Evolutionary conservation across 768 basidiomycete species (phyloP), one percentile per base, ranked within the genome.

Genomic region (Lactifluus volemus): DNA sequence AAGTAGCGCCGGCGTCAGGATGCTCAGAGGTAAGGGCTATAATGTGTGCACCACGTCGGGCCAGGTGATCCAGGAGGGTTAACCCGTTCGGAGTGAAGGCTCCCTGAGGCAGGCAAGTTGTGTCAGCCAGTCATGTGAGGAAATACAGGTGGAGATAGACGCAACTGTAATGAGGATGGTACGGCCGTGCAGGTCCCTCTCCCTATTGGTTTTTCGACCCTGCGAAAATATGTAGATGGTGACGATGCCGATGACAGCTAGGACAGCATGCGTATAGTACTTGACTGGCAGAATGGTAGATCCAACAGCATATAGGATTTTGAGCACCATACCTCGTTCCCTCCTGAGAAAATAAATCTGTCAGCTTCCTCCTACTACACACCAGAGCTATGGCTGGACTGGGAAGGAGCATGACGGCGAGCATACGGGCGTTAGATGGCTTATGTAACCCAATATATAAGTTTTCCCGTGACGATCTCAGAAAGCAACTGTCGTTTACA

Each of bases 31-130:
- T 80, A 21, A 93, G 81, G 0, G 86, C 86, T 48, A 94, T 87
- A 60, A 93, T 73, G 65, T 89, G 88, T 17, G 90, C 89, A 12
- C 92, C 91, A 48, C 86, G 81, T 51, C 80, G 72, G 1, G 92
- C 89, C 9, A 94, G 73, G 3, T 73, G 73, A 58, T 86, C 82
- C 7, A 91, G 70, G 0, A 91, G 68, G 0, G 84, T 86, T 10
- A 91, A 70, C 3, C 90, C 89, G 8, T 84, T 71, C 2, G 89
- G 83, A 3, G 88, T 86, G 66, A 92, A 88, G 0, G 77, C 88
- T 41, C 89, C 89, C 88, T 90, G 63, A 21, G 25, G 55, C 25
- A 42, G 7, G 7, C 32, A 11, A 25, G 25, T 15, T 42, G 42
- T 51, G 55, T 57, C 0, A 19, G 41, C 32, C 49, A 5, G 25